Conservation (phyloP, 331 rosid species). For the Prunus yedoensis region DNA sequence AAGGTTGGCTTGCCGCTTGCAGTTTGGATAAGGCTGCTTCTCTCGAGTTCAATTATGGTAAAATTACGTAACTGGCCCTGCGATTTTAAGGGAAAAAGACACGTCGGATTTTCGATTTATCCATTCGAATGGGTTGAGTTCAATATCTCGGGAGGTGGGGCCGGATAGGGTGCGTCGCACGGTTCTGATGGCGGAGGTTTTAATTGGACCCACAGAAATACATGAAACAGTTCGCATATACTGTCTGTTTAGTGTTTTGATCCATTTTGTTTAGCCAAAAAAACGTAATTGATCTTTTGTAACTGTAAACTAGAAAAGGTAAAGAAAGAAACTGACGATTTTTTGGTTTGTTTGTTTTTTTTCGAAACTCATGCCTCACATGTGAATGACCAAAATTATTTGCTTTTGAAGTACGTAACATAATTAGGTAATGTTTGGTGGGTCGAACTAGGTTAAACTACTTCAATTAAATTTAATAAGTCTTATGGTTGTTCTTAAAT, state of each 20-base stretch:
- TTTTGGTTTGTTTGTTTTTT: not conserved
- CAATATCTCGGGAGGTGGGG: slow-evolving; percentile 18
- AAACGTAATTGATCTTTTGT: not conserved
- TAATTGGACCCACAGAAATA: not conserved
- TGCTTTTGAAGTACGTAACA: too few species aligned
- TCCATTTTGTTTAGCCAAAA: not conserved
- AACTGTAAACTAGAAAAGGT: slow-evolving; percentile 14
- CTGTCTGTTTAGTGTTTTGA: not conserved
- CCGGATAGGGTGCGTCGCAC: slow-evolving; percentile 14
- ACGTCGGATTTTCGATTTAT: slow-evolving; percentile 22
- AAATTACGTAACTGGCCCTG: slow-evolving; percentile 35
- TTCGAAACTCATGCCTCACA: not conserved
- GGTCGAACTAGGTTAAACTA: too few species aligned
- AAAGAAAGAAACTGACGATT: not conserved
- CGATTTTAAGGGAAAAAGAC: slow-evolving; percentile 18
- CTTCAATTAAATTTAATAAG: too few species aligned
- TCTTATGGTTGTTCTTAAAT: too few species aligned
- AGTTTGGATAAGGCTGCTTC: slow-evolving; percentile 57
- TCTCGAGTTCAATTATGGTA: not conserved
- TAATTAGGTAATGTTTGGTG: too few species aligned
- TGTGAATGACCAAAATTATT: too few species aligned
- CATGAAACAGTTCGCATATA: not conserved
- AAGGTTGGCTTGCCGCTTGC: slow-evolving; percentile 26
- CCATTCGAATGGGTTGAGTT: slow-evolving; percentile 1
- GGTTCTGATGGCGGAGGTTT: slow-evolving; percentile 1